phyloP scores from a whole-genome alignment of 2,329 filamentous ascomycete species.

The Clonostachys rosea region DNA sequence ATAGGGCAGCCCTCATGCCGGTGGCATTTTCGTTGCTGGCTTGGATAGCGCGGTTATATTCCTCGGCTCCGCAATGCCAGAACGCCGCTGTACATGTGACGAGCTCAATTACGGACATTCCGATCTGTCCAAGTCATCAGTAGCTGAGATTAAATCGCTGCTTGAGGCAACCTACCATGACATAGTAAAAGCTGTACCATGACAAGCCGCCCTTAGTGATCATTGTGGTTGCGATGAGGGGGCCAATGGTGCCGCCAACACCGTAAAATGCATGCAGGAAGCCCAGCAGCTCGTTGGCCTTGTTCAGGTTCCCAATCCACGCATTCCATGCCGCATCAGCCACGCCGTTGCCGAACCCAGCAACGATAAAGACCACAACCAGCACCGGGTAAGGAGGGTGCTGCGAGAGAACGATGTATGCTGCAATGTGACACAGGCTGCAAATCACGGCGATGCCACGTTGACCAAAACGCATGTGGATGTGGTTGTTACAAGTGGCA shows the following conservation, averaged over 20 bases:
- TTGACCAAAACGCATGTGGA: not conserved
- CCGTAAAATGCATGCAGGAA: not conserved
- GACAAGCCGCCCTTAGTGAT: not conserved
- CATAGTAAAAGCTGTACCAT: not conserved
- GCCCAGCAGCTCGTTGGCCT: not conserved
- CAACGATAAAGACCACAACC: not conserved
- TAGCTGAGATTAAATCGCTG: too few relatives aligned
- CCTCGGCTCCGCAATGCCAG: not conserved
- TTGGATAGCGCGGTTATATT: not conserved
- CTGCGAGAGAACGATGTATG: not conserved
- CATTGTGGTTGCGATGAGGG: not conserved
- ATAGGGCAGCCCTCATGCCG: not conserved
- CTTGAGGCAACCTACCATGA: not conserved
- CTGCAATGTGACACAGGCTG: not conserved
- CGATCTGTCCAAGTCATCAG: too few relatives aligned
- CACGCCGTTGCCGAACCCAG: not conserved
- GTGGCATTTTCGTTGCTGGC: not conserved
- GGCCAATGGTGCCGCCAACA: not conserved
- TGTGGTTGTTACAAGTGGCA: not conserved
- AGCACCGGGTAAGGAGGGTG: not conserved
- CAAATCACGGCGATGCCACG: not conserved
- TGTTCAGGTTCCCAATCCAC: not conserved
- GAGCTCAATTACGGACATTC: too few relatives aligned
- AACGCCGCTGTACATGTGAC: too few relatives aligned
- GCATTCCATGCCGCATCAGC: not conserved